phyloP scores from a whole-genome alignment of 2,329 filamentous ascomycete species.

The Pyrenochaeta sp. region DNA sequence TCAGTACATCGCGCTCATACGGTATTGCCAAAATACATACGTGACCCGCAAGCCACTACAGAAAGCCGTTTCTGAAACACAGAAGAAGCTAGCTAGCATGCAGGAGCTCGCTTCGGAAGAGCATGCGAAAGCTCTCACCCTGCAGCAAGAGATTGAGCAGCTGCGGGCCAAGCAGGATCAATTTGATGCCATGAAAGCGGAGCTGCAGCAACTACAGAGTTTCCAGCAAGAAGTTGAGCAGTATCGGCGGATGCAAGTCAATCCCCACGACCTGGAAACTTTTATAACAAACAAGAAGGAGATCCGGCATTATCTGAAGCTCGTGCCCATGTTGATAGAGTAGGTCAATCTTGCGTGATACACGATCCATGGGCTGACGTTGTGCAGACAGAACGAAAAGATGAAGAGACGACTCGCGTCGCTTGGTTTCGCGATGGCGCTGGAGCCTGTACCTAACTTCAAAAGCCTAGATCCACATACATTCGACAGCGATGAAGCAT shows the following conservation, averaged over 20 bases:
- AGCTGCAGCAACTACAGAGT: conserved; percentile 26
- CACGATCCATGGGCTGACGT: conserved; percentile 15
- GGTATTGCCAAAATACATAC: conserved; percentile 36
- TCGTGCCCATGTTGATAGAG: conserved; percentile 39
- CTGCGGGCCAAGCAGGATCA: conserved; percentile 19
- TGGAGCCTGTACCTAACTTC: conserved; percentile 39
- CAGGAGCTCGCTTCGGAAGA: conserved; percentile 48
- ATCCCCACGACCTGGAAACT: conserved; percentile 27
- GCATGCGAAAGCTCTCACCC: conserved; percentile 39
- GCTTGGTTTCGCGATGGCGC: conserved; percentile 37
- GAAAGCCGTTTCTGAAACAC: conserved; percentile 16
- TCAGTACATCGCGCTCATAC: conserved; percentile 52
- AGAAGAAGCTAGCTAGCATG: conserved; percentile 37
- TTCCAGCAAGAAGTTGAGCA: conserved; percentile 30
- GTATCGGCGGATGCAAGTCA: conserved; percentile 23
- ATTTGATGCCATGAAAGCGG: conserved; percentile 16
- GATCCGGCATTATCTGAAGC: conserved; percentile 38
- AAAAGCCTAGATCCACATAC: conserved; percentile 10
- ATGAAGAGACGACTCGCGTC: conserved; percentile 40
- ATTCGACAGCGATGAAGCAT: conserved; percentile 19
- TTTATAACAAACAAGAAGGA: conserved; percentile 32
- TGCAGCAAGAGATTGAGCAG: conserved; percentile 33
- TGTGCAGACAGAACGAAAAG: conserved; percentile 37
- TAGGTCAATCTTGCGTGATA: conserved; percentile 13
- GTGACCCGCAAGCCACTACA: conserved; percentile 28